Evolutionary conservation across 192 early-diverging fungal genomes (phyloP).

Genomic region (Entomortierella beljakovae): DNA sequence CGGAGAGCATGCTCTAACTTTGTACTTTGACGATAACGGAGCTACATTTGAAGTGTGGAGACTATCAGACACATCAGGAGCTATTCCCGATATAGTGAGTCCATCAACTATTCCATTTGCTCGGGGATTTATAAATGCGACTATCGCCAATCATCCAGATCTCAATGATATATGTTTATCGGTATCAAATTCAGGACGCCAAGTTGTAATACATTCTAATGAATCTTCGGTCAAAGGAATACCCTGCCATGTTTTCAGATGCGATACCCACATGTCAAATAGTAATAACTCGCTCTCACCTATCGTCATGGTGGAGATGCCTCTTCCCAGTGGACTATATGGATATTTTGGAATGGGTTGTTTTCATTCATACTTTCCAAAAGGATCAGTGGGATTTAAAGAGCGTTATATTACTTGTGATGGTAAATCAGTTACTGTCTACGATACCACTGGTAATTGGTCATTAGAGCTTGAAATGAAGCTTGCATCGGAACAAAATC

Average conservation of each 20-base stretch:
- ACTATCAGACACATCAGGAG: not conserved
- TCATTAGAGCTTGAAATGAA: not conserved
- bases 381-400: not conserved
- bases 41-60: conserved; percentile 2
- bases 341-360: no score
- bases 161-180: conserved; percentile 2
- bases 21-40: not conserved
- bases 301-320: not conserved
- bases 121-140: not conserved
- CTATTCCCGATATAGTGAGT: not conserved
- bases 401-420: conserved; percentile 5
- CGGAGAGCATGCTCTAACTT: not conserved
- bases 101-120: not conserved
- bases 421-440: not conserved
- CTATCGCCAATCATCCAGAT: conserved; percentile 4
- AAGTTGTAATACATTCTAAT: not conserved
- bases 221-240: not conserved
- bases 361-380: not conserved
- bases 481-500: not conserved
- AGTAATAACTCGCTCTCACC: not conserved
- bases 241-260: conserved; percentile 6
- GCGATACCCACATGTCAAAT: not conserved
- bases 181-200: not conserved
- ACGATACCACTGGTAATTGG: conserved; percentile 6
- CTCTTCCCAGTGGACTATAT: not conserved